Evolutionary conservation across 306 rosid genomes (phyloP).

Genomic region (Cucurbita argyrosperma): DNA sequence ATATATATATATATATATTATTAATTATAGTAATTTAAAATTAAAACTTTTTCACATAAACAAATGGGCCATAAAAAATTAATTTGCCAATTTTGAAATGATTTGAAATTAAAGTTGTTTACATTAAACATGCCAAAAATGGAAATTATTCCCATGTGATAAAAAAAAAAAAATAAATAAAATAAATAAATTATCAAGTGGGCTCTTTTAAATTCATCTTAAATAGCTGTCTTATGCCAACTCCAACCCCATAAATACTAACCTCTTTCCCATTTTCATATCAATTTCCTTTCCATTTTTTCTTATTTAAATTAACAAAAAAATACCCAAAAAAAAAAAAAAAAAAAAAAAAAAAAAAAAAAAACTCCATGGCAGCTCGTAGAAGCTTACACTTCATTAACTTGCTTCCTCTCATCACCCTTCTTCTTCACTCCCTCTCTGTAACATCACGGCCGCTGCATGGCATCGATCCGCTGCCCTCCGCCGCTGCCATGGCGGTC

Average conservation of each 20-base stretch:
- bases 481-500: not conserved
- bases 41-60: not conserved
- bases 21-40: too few species aligned
- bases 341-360: not conserved
- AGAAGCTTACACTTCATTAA: not conserved
- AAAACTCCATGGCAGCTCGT: not conserved
- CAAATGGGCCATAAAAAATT: not conserved
- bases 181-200: not conserved
- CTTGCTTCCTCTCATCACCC: not conserved
- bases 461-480: not conserved
- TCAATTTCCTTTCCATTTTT: not conserved
- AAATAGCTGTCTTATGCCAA: not conserved
- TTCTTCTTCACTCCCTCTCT: not conserved
- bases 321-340: not conserved
- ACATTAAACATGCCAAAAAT: constrained; percentile 16
- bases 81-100: not conserved
- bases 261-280: not conserved
- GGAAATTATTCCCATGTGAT: constrained; percentile 62
- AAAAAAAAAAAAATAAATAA: not conserved
- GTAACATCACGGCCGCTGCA: not conserved
- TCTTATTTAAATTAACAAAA: not conserved
- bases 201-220: not conserved
- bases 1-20: too few species aligned
- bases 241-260: not conserved
- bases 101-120: not conserved